Base-by-base conservation (phyloP, 2,329 filamentous ascomycete genomes). In the Leptodontidium sp. region DNA sequence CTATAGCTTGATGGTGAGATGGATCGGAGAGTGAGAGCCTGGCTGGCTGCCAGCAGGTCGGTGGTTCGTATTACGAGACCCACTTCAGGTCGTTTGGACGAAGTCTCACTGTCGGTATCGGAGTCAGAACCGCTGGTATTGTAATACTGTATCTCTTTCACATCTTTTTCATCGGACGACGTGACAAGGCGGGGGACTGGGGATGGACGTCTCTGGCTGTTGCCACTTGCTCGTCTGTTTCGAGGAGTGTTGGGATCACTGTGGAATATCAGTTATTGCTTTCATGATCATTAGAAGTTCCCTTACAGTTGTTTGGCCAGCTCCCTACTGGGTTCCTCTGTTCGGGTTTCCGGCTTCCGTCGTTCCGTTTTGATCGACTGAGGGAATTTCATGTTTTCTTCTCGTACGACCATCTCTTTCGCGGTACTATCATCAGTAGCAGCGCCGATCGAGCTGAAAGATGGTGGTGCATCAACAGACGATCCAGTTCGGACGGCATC, bases 351-450 rank as follows among this genome's bases (percentile, higher is more conserved):
- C 5, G 76, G 75, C 45, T 69, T 73, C 49, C 66, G 67, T 52
- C 72, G 70, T 63, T 76, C 70, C 1, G 68, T 24, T 64, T 78
- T 79, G 67, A 78, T 76, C 7, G 74, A 75, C 26, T 69, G 71
- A 26, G 73, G 73, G 47, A 75, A 78, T 70, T 78, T 78, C 69
- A 74, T 75, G 53, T 78, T 78, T 0, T 78, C 77, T 61, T 79
- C 77, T 29, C 57, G 53, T 38, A 69, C 35, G 4, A 75, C 64
- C 69, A 77, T 70, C 62, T 77, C 73, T 67, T 78, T 79, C 21
- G 62, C 61, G 6, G 68, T 70, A 17, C 61, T 62, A 61, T 74
- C 70, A 61, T 70, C 71, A 29, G 63, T 69, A 11, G 66, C 47
- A 24, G 58, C 67, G 50, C 75, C 70, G 5, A 69, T n/a, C 17